Base-by-base conservation (phyloP, 352 stramenopile species). In the Phytophthora constricta region DNA sequence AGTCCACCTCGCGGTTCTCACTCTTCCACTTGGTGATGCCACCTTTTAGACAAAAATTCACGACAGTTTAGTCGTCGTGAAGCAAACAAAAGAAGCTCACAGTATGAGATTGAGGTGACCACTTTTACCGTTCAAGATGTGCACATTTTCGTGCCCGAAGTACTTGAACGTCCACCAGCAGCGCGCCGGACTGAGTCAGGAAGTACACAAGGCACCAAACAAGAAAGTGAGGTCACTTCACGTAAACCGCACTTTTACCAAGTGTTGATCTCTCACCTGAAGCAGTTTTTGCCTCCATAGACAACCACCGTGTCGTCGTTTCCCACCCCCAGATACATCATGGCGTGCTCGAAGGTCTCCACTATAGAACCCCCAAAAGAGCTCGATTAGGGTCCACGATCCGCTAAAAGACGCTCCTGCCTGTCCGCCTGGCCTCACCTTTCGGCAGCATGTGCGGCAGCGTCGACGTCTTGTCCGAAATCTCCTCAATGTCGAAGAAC, bases 401-500 rank as follows among this genome's bases (percentile, higher is more conserved):
- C n/a, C n/a, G n/a, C n/a, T n/a, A n/a, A n/a, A n/a, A n/a, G n/a
- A n/a, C n/a, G n/a, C n/a, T n/a, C n/a, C n/a, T n/a, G n/a, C n/a
- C n/a, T n/a, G n/a, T n/a, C n/a, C n/a, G n/a, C n/a, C n/a, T n/a
- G n/a, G n/a, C n/a, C n/a, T 42, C 55, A 89, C 75, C 51, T 3
- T 61, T 80, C 1, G 90, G 90, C 50, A 97, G 62, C 86, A 95
- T 96, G 70, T 97, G 90, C 62, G 90, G 90, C 45, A 95, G 66
- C n/a, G 75, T 84, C 3, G 82, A 90, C 13, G 59, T 74, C 53
- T 68, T 79, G 73, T 96, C 90, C 17, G 82, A 72, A 48, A 93
- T 82, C 57, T 93, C 79, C 33, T 97, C 91, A 56, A 98, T 97
- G 65, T 99, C 95, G 57, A 98, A 98, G 74, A 96, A 98, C 28